phyloP scores from a whole-genome alignment of 768 basidiomycete species.

The Amanita polypyramis region DNA sequence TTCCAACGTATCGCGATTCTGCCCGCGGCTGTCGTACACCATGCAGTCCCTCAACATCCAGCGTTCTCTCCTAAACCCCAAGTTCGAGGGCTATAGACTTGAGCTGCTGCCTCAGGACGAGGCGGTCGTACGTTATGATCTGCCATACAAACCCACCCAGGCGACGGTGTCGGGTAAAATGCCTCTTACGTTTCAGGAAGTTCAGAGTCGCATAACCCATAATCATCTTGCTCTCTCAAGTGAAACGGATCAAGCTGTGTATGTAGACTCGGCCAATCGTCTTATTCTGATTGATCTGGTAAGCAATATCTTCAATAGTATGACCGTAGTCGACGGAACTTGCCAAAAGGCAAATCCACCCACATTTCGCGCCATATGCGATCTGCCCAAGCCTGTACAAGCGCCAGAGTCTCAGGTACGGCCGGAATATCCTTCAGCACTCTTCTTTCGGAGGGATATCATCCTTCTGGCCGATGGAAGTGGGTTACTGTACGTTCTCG shows the following conservation, averaged over 20 bases:
- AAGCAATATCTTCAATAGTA: conserved; percentile 18
- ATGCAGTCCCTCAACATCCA: conserved; percentile 32
- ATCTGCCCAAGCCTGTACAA: conserved; percentile 46
- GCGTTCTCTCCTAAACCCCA: conserved; percentile 59
- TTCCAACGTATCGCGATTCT: too few species aligned
- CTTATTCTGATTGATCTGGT: conserved; percentile 60
- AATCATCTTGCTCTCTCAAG: conserved; percentile 59
- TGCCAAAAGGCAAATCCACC: conserved; percentile 27
- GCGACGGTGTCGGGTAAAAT: conserved; percentile 48
- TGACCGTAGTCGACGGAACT: conserved; percentile 24
- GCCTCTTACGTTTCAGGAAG: conserved; percentile 68
- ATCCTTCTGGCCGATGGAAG: conserved; percentile 60
- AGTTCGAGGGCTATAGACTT: conserved; percentile 80
- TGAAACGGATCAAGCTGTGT: conserved; percentile 40
- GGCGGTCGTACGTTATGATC: conserved; percentile 36
- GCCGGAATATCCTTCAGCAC: conserved; percentile 67
- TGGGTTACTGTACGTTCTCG: conserved; percentile 56
- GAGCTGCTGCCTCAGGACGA: conserved; percentile 50
- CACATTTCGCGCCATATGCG: conserved; percentile 43
- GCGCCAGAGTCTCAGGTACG: conserved; percentile 31
- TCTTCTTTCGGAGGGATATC: conserved; percentile 38
- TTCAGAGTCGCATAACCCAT: conserved; percentile 75
- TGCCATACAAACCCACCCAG: conserved; percentile 49
- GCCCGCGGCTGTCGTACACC: neutral
- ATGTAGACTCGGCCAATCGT: conserved; percentile 54